Base-by-base conservation (phyloP, 768 basidiomycete species). In the Kwoniella sp. region DNA sequence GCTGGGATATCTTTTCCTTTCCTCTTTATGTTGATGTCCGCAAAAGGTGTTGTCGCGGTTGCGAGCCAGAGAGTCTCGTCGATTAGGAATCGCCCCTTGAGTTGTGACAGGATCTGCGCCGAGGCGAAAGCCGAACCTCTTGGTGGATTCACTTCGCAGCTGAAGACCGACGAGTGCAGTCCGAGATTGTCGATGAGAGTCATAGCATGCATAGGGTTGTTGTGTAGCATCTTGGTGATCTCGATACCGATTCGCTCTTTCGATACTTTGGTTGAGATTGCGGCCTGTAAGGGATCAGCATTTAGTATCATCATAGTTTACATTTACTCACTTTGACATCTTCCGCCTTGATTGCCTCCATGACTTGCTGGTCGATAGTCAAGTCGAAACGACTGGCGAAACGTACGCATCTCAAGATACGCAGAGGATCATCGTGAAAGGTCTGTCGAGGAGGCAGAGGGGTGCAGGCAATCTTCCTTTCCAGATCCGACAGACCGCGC, bases 331-430 rank as follows among this genome's bases (percentile, higher is more conserved):
- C 78, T 70, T 77, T 81, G 22, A 96, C 81, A 54, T 88, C 88
- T 0, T 83, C 81, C 19, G 89, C 89, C 48, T 59, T 55, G 29
- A 78, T 69, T 8, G 75, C 73, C n/a, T 70, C 71, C n/a, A 57
- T 56, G n/a, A 79, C 73, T 33, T 77, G 73, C 2, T 58, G 46
- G 10, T 71, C 73, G 56, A 97, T 83, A 13, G 83, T 82, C 70
- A 94, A 95, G 24, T 90, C 90, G 77, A 91, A 92, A 47, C 95
- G 84, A 72, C 91, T 91, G 0, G 95, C 89, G 78, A 99, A 99
- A 60, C 96, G 83, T 24, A 98, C 80, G 68, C 91, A 92, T 37
- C 96, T 86, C 24, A 98, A 79, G n/a, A 98, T 86, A 15, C 96
- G 87, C 13, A 99, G 81, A 6, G 96, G 96, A 79, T 99, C 96